Evolutionary conservation across 1,284 basidiomycete species (phyloP), one percentile per base, ranked within the genome.

Genomic region (Athelia sp.): DNA sequence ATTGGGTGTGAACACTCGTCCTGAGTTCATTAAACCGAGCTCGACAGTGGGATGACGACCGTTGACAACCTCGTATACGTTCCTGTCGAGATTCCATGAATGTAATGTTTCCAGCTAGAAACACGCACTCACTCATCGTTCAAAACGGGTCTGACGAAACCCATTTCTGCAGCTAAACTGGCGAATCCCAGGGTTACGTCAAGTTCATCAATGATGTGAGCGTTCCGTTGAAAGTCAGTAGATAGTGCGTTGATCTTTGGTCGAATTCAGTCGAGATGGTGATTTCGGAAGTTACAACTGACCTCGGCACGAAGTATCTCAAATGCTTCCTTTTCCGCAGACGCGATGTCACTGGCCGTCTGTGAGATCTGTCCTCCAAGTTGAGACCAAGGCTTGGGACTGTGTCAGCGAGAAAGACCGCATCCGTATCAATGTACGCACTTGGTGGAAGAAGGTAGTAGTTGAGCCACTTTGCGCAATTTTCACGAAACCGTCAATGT

Each of bases 31-130:
- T 1, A 99, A 76, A 2, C 93, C 93, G 3, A 92, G 75, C 68
- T 99, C 95, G 6, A 98, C 96, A 0, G 90, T 86, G 0, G 96
- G 91, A 71, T 99, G 96, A 11, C 96, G 82, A 10, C 93, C 95
- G 50, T 89, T 82, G 3, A 72, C 66, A 18, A 98, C 84, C 3
- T 82, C 65, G 52, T 92, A 86, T 1, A 75, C 70, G 17, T 72
- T 67, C 19, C 90, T 93, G 50, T 36, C 38, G 35, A 29, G n/a
- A n/a, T n/a, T n/a, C n/a, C n/a, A n/a, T n/a, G n/a, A n/a, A n/a
- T n/a, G n/a, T n/a, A n/a, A n/a, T n/a, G n/a, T n/a, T n/a, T n/a
- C n/a, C n/a, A n/a, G n/a, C n/a, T n/a, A n/a, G n/a, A n/a, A n/a
- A n/a, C n/a, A n/a, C n/a, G n/a, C 22, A 62, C 83, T 60, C 56